A percentile compares a stretch with the other conserved stretches of the same genome.
phyloP scores from a whole-genome alignment of 1,139 yeast species.

The Yamadazyma mexicana region DNA sequence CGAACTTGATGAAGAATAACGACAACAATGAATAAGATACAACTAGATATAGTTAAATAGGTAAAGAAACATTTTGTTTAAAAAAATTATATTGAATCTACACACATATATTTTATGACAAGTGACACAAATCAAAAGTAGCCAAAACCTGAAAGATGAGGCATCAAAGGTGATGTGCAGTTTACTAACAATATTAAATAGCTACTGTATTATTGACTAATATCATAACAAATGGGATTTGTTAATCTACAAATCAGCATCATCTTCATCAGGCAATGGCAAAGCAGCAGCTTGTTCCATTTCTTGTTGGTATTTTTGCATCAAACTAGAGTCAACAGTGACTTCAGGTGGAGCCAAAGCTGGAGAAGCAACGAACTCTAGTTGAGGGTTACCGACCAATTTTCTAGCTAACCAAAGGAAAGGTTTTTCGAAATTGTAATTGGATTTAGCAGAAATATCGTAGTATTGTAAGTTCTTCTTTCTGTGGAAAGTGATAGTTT shows the following conservation, averaged over 20 bases:
- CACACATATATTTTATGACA: not conserved
- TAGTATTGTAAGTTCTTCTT: constrained; percentile 99
- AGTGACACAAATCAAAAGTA: too few species aligned
- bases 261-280: constrained; percentile 99
- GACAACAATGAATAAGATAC: not conserved
- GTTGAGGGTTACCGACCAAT: constrained; percentile 96
- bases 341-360: constrained; percentile 99
- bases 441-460: constrained; percentile 99
- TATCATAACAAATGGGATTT: not conserved
- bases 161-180: not conserved
- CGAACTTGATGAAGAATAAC: too few species aligned
- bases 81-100: not conserved
- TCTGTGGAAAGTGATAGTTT: constrained; percentile 99
- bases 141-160: not conserved
- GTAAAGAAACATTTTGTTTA: too few species aligned
- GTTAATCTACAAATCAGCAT: constrained; percentile 81
- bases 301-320: constrained; percentile 98
- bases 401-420: constrained; percentile 99
- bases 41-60: too few species aligned
- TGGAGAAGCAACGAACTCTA: constrained; percentile 98
- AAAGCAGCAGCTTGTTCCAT: constrained; percentile 99
- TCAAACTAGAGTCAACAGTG: constrained; percentile 90
- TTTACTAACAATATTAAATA: not conserved
- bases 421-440: constrained; percentile 99
- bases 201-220: not conserved